Conservation (phyloP, 169 alveolate species). For the Cryptosporidium viatorum region DNA sequence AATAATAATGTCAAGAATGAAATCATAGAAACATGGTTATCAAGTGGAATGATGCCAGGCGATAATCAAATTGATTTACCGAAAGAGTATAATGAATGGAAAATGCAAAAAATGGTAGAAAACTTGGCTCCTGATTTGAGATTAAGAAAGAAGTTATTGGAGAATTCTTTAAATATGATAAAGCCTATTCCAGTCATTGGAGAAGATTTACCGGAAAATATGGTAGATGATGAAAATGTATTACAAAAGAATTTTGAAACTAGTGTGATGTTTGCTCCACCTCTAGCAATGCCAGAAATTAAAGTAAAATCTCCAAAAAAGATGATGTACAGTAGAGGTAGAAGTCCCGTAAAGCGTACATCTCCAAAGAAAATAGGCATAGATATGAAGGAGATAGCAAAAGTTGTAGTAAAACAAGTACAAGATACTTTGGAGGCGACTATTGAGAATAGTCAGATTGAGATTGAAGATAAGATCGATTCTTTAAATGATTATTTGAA, state of each 20-base stretch:
- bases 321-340: background rate
- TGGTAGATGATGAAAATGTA: conserved; percentile 1
- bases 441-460: conserved; percentile 37
- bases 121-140: conserved; percentile 48
- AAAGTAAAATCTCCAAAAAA: conserved; percentile 26
- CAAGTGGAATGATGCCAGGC: conserved; percentile 75
- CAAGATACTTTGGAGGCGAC: conserved; percentile 32
- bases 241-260: conserved; percentile 6
- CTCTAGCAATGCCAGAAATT: conserved; percentile 44
- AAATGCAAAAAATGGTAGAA: conserved; percentile 17
- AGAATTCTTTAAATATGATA: conserved; percentile 35
- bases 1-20: background rate
- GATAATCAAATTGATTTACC: conserved; percentile 56
- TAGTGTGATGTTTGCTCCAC: conserved; percentile 60
- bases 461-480: conserved; percentile 41
- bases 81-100: conserved; percentile 45
- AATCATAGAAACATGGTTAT: conserved; percentile 43
- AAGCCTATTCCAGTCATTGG: conserved; percentile 27
- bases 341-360: conserved; percentile 8
- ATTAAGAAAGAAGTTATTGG: conserved; percentile 57
- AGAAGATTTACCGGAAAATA: background rate
- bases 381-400: conserved; percentile 59
- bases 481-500: conserved; percentile 45
- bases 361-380: conserved; percentile 26
- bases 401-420: conserved; percentile 37